A percentile compares a stretch with the other conserved stretches of the same genome.
These are phyloP conservation scores for Celoporthe dispersa DNA, from an alignment of 2,329 filamentous ascomycete genomes.

Conservation along the genomic window DNA sequence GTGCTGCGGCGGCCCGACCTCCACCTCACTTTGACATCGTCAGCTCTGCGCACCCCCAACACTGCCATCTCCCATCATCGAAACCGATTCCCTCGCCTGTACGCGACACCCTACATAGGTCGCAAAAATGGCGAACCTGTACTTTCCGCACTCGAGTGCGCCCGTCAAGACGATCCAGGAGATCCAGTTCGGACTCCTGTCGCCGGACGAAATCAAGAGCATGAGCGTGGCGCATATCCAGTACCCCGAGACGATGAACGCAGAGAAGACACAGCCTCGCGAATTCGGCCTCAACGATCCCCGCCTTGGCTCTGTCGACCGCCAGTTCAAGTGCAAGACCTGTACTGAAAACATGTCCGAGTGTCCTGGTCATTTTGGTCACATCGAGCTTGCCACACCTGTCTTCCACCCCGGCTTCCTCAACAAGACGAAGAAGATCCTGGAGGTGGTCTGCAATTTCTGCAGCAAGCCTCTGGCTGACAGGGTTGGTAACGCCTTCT, in stretches of 20 bases:
- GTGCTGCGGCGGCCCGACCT: slow-evolving; percentile 5
- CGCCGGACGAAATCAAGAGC: slow-evolving; percentile 97
- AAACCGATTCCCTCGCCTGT: slow-evolving; percentile 4
- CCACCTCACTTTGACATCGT: slow-evolving; percentile 18
- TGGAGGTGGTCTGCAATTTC: slow-evolving; percentile 98
- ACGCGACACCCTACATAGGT: slow-evolving; percentile 38
- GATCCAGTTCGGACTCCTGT: slow-evolving; percentile 98
- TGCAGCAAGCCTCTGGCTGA: slow-evolving; percentile 97
- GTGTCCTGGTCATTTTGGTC: slow-evolving; percentile 97
- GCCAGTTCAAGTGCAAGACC: slow-evolving; percentile 93
- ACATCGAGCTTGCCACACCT: slow-evolving; percentile 95
- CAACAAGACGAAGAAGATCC: slow-evolving; percentile 98
- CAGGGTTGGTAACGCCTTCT: slow-evolving; percentile 77
- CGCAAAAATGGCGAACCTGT: slow-evolving; percentile 85
- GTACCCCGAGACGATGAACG: slow-evolving; percentile 99
- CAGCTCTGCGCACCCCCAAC: slow-evolving; percentile 13
- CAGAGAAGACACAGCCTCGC: slow-evolving; percentile 87
- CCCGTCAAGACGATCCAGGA: slow-evolving; percentile 97
- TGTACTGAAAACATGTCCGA: slow-evolving; percentile 95
- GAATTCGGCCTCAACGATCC: slow-evolving; percentile 94
- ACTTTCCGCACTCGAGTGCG: slow-evolving; percentile 89
- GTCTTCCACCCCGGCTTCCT: slow-evolving; percentile 96
- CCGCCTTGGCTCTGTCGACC: slow-evolving; percentile 93
- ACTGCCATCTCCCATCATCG: slow-evolving; percentile 26
- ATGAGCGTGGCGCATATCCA: slow-evolving; percentile 97